Evolutionary conservation across 768 basidiomycete species (phyloP).

Genomic region (Tulasnella sp.): DNA sequence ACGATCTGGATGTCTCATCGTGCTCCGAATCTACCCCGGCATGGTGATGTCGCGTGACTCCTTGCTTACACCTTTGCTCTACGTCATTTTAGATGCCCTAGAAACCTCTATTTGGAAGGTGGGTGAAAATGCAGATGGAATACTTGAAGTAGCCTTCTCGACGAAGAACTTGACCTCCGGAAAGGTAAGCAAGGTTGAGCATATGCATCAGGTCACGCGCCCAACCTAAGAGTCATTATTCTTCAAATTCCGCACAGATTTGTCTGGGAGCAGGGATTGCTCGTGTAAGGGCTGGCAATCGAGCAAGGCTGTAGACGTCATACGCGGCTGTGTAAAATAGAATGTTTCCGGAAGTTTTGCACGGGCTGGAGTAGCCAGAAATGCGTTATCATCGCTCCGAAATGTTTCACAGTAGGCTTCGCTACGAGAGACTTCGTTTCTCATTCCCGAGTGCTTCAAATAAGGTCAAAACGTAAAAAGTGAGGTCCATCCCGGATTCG

Average conservation of each 20-base stretch:
- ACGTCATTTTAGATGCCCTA: constrained; percentile 46
- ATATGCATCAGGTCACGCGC: neutral
- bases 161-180: too few species aligned
- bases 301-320: neutral
- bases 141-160: too few species aligned
- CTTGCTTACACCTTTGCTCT: neutral
- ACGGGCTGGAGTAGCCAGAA: too few species aligned
- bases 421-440: too few species aligned
- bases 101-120: constrained; percentile 54
- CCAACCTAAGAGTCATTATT: neutral
- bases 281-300: neutral
- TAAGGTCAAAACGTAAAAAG: neutral
- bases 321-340: neutral
- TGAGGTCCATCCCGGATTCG: constrained; percentile 24
- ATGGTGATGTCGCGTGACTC: neutral
- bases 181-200: constrained; percentile 29
- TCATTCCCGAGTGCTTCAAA: too few species aligned
- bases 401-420: too few species aligned
- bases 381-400: too few species aligned
- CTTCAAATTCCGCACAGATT: neutral
- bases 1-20: neutral
- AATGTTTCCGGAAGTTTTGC: neutral
- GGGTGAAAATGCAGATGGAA: too few species aligned
- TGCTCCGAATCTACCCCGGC: neutral
- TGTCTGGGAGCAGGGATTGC: neutral